These are phyloP conservation scores for Salix viminalis DNA, from an alignment of 345 rosid species.

Conservation along the genomic window DNA sequence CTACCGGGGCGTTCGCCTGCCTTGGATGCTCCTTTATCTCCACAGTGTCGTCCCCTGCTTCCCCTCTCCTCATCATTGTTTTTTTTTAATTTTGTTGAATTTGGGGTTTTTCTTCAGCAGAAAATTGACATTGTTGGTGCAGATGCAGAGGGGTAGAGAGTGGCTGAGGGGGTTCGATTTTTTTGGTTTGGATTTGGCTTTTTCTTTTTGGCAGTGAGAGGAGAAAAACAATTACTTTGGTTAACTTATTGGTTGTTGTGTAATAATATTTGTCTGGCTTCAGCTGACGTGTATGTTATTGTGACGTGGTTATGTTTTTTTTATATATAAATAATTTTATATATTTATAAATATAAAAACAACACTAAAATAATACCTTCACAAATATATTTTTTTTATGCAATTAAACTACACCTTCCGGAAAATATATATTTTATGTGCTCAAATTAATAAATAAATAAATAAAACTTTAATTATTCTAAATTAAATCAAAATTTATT, in stretches of 20 bases:
- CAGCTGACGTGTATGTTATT: no score
- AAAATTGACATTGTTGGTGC: neutral
- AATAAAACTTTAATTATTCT: no score
- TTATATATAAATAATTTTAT: no score
- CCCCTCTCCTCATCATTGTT: conserved; percentile 28
- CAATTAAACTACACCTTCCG: no score
- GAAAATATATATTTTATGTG: no score
- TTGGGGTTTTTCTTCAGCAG: neutral
- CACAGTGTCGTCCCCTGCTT: conserved; percentile 18
- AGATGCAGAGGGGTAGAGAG: neutral
- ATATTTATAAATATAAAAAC: no score
- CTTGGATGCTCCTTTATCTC: conserved; percentile 51
- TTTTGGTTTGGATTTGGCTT: neutral
- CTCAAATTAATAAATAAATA: no score
- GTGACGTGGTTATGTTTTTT: no score
- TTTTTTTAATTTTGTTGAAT: neutral
- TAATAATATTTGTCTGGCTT: neutral
- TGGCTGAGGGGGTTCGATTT: neutral
- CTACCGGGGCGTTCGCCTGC: conserved; percentile 16
- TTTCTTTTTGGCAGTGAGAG: neutral
- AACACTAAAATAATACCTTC: neutral
- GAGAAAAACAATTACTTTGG: neutral
- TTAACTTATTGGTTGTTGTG: neutral
- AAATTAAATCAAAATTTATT: no score
- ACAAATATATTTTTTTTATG: no score